phyloP scores from a whole-genome alignment of 805 yeast species.

The Tanozyma kutaoensis region DNA sequence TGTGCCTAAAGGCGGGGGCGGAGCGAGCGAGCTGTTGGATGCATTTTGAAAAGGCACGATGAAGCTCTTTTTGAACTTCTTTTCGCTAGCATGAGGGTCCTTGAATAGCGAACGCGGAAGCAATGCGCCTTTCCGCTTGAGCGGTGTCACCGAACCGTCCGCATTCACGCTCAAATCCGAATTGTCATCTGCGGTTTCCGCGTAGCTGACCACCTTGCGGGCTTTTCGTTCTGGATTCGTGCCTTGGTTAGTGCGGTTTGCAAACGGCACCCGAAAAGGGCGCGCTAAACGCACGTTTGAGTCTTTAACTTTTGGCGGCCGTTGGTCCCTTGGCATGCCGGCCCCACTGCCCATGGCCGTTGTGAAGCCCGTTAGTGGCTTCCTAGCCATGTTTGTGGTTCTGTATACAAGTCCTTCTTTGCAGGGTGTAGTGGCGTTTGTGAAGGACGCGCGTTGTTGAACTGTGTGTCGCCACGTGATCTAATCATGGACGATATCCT shows the following conservation, averaged over 20 bases:
- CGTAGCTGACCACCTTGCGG: constrained; percentile 19
- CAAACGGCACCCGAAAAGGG: constrained; percentile 61
- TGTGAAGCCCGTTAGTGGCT: constrained; percentile 24
- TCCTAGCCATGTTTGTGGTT: too few relatives aligned
- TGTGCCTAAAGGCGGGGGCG: constrained; percentile 83
- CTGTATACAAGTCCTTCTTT: too few relatives aligned
- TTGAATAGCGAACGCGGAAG: constrained; percentile 38
- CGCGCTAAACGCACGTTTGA: constrained; percentile 39
- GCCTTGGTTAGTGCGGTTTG: constrained; percentile 4
- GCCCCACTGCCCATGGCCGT: constrained; percentile 57
- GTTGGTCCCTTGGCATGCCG: constrained; percentile 41
- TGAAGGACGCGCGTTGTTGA: too few relatives aligned
- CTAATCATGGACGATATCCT: constrained; percentile 32
- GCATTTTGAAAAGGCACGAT: constrained; percentile 42
- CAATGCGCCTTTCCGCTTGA: constrained; percentile 41
- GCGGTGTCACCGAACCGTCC: constrained; percentile 13
- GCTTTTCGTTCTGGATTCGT: constrained; percentile 12
- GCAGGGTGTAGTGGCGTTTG: too few relatives aligned
- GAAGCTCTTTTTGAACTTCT: constrained; percentile 33
- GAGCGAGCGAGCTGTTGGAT: constrained; percentile 16
- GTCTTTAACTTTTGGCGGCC: constrained; percentile 41
- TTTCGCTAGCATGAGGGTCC: constrained; percentile 16
- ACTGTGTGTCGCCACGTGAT: too few relatives aligned
- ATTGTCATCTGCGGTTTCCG: constrained; percentile 8
- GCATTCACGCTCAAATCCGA: constrained; percentile 18